A percentile compares a stretch with the other conserved stretches of the same genome.
Conservation (phyloP, 2,329 filamentous ascomycete species). For the Fusarium nematophilum region DNA sequence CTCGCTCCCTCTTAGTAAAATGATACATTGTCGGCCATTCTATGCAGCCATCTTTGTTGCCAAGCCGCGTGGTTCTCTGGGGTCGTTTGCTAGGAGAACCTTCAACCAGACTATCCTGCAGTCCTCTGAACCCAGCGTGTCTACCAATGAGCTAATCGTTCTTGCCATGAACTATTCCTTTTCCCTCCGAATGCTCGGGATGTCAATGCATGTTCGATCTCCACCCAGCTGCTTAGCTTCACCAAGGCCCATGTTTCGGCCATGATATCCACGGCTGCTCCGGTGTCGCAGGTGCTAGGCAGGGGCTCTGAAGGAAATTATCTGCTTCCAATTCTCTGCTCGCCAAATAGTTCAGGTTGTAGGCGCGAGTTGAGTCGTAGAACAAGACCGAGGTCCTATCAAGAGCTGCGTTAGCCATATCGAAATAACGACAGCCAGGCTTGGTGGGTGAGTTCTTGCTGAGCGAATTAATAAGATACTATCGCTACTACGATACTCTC, state of each 20-base stretch:
- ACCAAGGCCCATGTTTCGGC: not conserved
- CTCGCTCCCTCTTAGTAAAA: constrained; percentile 36
- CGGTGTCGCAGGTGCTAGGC: constrained; percentile 5
- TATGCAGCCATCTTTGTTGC: constrained; percentile 44
- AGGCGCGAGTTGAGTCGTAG: constrained; percentile 40
- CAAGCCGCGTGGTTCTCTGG: constrained; percentile 44
- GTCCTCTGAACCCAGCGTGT: constrained; percentile 43
- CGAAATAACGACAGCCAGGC: constrained; percentile 42
- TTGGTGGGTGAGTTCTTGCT: too few relatives aligned
- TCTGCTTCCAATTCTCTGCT: constrained; percentile 39
- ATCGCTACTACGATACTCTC: too few relatives aligned
- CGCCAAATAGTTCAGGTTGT: constrained; percentile 38
- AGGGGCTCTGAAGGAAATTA: constrained; percentile 24
- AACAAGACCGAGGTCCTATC: constrained; percentile 43
- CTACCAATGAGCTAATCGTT: constrained; percentile 45
- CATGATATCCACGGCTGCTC: constrained; percentile 10
- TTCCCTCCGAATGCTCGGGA: constrained; percentile 44
- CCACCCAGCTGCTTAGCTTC: not conserved
- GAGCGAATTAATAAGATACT: too few relatives aligned
- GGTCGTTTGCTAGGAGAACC: constrained; percentile 46
- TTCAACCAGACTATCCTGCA: constrained; percentile 43
- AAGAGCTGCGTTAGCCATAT: constrained; percentile 35
- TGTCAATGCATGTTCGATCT: constrained; percentile 42
- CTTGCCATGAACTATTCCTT: constrained; percentile 40
- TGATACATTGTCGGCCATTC: constrained; percentile 45